Conservation (phyloP, 2,329 filamentous ascomycete species). For the Phyllosticta citrichinensis region DNA sequence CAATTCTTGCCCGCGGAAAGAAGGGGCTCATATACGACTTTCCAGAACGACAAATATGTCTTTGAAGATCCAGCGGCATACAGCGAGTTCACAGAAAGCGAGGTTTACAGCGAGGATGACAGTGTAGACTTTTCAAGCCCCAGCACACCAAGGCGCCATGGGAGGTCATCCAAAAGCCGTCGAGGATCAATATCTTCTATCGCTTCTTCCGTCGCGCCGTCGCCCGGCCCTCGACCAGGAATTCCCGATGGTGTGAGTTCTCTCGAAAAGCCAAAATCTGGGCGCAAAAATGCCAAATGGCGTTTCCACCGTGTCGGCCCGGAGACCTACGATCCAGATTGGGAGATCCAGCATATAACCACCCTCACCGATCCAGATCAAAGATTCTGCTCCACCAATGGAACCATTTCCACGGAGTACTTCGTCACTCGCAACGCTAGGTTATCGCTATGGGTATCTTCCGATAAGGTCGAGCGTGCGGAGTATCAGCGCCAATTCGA, state of each 20-base stretch:
- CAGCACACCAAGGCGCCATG: background rate
- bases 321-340: slow-evolving; percentile 6
- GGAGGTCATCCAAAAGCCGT: background rate
- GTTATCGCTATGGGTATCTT: background rate
- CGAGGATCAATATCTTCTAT: background rate
- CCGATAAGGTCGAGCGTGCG: background rate
- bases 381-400: slow-evolving; percentile 29
- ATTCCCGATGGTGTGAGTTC: background rate
- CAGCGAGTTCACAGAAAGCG: background rate
- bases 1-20: background rate
- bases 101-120: background rate
- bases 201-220: background rate
- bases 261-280: background rate
- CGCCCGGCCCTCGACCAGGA: background rate
- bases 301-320: background rate
- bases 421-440: slow-evolving; percentile 10
- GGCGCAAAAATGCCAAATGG: background rate
- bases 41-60: slow-evolving; percentile 6
- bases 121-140: background rate
- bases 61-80: background rate
- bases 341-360: slow-evolving; percentile 5
- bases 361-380: slow-evolving; percentile 17
- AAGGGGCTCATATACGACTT: background rate
- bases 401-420: slow-evolving; percentile 38
- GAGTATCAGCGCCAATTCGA: slow-evolving; percentile 7